These are phyloP conservation scores for Mycena polygramma DNA, from an alignment of 768 basidiomycete species.

Conservation along the genomic window DNA sequence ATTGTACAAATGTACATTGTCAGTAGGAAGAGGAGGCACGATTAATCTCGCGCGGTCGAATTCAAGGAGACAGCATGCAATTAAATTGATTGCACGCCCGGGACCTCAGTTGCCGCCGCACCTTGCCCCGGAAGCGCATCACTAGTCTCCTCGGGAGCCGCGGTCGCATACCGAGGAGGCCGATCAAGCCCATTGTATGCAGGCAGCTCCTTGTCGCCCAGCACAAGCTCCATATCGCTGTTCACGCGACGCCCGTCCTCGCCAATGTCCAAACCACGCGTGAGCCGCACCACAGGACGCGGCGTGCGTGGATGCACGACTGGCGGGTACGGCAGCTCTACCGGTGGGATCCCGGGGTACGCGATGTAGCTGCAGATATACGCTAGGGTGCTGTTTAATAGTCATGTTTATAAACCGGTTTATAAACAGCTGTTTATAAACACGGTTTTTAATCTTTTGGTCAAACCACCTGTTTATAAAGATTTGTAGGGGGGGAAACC, in stretches of 20 bases:
- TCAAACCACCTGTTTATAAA: no score
- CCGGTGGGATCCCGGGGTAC: no score
- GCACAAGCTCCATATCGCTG: conserved; percentile 6
- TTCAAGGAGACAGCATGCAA: no score
- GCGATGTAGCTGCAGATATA: background rate
- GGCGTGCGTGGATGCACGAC: background rate
- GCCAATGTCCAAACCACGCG: background rate
- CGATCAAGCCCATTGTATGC: conserved; percentile 16
- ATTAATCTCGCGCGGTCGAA: no score
- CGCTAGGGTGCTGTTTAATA: no score
- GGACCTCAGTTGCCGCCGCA: background rate
- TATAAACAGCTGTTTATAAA: no score
- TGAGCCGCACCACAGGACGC: background rate
- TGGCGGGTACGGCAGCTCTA: background rate
- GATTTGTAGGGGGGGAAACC: no score
- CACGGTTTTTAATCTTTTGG: no score
- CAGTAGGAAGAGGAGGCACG: no score
- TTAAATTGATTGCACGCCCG: background rate
- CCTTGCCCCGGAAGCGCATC: background rate
- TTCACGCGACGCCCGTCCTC: background rate
- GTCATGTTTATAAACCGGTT: no score
- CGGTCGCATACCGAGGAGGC: conserved; percentile 7
- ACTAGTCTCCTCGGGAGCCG: background rate
- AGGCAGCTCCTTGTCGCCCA: conserved; percentile 5
- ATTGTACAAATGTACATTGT: no score